phyloP scores from a whole-genome alignment of 1,284 basidiomycete species.

The Ustilago crameri region DNA sequence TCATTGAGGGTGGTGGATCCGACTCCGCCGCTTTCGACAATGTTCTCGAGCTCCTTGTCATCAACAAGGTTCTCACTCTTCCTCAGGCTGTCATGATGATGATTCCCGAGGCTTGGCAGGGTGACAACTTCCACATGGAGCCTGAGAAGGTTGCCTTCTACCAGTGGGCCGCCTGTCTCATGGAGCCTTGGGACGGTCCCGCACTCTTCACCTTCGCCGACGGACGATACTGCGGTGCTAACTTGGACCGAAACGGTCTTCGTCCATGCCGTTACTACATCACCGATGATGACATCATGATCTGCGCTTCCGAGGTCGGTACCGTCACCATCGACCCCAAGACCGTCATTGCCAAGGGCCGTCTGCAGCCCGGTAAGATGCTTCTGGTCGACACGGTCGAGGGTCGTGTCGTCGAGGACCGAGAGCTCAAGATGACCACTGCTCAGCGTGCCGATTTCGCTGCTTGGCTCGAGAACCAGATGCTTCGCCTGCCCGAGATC shows the following conservation, averaged over 20 bases:
- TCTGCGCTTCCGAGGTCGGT: conserved; percentile 67
- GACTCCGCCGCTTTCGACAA: conserved; percentile 68
- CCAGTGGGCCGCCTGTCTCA: conserved; percentile 66
- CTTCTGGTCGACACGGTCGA: conserved; percentile 67
- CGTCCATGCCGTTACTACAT: conserved; percentile 67
- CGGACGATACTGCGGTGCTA: conserved; percentile 67
- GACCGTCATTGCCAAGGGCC: conserved; percentile 62
- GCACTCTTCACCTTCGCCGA: conserved; percentile 67
- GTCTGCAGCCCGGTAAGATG: conserved; percentile 66
- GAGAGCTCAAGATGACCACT: conserved; percentile 65
- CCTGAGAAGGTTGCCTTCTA: conserved; percentile 67
- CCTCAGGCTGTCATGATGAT: conserved; percentile 68
- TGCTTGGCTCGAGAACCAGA: conserved; percentile 66
- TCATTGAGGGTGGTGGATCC: conserved; percentile 66
- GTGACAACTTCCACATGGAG: conserved; percentile 59
- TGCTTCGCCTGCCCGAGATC: conserved; percentile 59
- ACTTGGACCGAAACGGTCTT: conserved; percentile 66
- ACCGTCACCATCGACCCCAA: conserved; percentile 63
- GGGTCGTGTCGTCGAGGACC: conserved; percentile 65
- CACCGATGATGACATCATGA: conserved; percentile 67
- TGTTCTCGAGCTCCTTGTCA: conserved; percentile 65
- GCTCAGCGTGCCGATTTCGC: conserved; percentile 66
- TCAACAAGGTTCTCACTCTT: conserved; percentile 66
- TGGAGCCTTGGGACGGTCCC: conserved; percentile 68
- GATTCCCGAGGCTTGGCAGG: conserved; percentile 67